A percentile compares a stretch with the other conserved stretches of the same genome.
These are phyloP conservation scores for Penicillium sp. DNA, from an alignment of 2,329 filamentous ascomycete genomes.

Conservation along the genomic window DNA sequence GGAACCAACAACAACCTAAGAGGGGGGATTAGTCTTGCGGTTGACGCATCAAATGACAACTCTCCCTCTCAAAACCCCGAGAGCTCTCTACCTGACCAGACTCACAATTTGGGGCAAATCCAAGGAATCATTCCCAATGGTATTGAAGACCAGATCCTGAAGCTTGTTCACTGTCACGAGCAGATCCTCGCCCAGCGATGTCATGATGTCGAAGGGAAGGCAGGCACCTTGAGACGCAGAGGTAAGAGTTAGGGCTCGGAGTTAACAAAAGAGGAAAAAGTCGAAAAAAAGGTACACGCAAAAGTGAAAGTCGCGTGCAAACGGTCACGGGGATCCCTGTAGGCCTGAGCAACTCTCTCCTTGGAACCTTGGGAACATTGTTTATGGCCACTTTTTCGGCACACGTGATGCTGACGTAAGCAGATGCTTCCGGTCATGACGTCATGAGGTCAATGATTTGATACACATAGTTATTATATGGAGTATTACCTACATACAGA, in stretches of 20 bases:
- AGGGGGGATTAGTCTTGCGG: slow-evolving; percentile 10
- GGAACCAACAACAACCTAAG: slow-evolving; percentile 91
- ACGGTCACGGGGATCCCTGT: slow-evolving; percentile 14
- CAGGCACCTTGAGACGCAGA: background rate
- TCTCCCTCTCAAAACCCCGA: background rate
- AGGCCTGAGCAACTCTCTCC: slow-evolving; percentile 10
- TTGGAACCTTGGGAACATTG: slow-evolving; percentile 15
- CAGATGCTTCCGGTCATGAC: slow-evolving; percentile 9
- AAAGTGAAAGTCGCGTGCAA: slow-evolving; percentile 6
- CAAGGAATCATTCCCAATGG: slow-evolving; percentile 96
- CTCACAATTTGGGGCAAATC: slow-evolving; percentile 96
- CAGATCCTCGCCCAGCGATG: slow-evolving; percentile 91
- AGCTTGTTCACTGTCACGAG: slow-evolving; percentile 96
- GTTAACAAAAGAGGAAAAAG: background rate
- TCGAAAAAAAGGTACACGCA: slow-evolving; percentile 1
- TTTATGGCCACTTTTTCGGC: slow-evolving; percentile 21
- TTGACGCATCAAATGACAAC: slow-evolving; percentile 1
- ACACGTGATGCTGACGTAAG: slow-evolving; percentile 21
- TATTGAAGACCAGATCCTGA: slow-evolving; percentile 98
- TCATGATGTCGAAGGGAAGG: slow-evolving; percentile 58
- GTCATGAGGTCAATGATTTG: slow-evolving; percentile 19
- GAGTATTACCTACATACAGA: no score
- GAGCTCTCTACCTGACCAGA: slow-evolving; percentile 18
- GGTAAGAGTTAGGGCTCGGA: background rate
- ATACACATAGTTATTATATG: background rate